Conservation (phyloP, 2,329 filamentous ascomycete species). For the Conoideocrella luteorostrata region DNA sequence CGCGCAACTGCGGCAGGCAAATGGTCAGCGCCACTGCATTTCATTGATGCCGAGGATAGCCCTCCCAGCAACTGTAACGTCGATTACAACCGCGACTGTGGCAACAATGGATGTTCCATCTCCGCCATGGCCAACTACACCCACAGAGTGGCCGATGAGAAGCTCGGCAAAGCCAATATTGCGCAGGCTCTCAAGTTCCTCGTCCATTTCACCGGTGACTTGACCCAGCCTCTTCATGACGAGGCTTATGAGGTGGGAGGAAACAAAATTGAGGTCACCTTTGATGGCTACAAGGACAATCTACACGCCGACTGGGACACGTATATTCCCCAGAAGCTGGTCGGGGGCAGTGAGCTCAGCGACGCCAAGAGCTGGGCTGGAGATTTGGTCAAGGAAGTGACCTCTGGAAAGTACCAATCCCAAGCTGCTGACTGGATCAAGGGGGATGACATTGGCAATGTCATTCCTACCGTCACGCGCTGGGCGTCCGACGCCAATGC, state of each 20-base stretch:
- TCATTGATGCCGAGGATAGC: conserved; percentile 42
- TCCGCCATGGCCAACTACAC: conserved; percentile 22
- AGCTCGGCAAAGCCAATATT: conserved; percentile 11
- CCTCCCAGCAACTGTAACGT: conserved; percentile 22
- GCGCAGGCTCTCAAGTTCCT: conserved; percentile 20
- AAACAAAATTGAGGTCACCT: conserved; percentile 45
- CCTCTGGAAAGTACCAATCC: conserved; percentile 29
- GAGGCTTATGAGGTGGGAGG: conserved; percentile 48
- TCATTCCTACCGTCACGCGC: conserved; percentile 24
- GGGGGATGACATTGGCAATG: conserved; percentile 25
- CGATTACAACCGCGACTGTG: conserved; percentile 37
- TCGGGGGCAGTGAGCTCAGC: conserved; percentile 27
- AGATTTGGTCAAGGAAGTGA: conserved; percentile 27
- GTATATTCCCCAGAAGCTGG: conserved; percentile 43
- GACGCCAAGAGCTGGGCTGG: conserved; percentile 33
- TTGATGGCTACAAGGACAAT: conserved; percentile 45
- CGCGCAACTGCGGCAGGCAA: conserved; percentile 37
- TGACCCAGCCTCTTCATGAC: conserved; percentile 49
- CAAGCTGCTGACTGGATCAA: conserved; percentile 28
- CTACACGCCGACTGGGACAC: conserved; percentile 58
- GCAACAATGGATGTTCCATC: conserved; percentile 18
- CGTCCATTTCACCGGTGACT: conserved; percentile 48
- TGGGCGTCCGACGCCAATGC: conserved; percentile 38
- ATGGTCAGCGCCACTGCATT: conserved; percentile 42
- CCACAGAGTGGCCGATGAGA: conserved; percentile 15